Evolutionary conservation across 2,329 filamentous ascomycete species (phyloP), one percentile per base, ranked within the genome.

Genomic region (Domatiomyces catenatus): DNA sequence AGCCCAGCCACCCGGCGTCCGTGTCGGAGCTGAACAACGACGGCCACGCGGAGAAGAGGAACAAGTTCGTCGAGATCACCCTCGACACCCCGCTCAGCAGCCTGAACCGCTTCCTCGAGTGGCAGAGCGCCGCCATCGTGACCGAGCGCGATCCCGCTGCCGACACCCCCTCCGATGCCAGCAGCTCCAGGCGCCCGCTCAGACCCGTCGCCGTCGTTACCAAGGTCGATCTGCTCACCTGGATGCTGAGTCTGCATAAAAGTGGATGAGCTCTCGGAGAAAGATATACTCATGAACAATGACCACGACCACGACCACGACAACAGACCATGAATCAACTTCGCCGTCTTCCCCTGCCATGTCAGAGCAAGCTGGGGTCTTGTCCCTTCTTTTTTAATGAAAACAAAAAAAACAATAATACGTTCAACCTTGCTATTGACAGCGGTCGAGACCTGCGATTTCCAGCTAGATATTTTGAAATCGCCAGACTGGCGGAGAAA

Each of bases 51-150:
- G 32, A 51, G 18, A 55, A 78, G 66, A 63, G 67, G 19, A 75
- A 81, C 52, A 81, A 84, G 63, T 98, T 94, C 68, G 84, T 96
- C 48, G 85, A 96, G 69, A 94, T 98, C 63, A 96, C 92, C 5
- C 73, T 84, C 64, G 86, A 95, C 58, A 98, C 92, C 1, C 84
- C 84, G 2, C 74, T 98, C 42, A 79, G 77, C 46, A 82, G 84
- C 44, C 75, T 98, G 49, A 90, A 87, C 72, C 81, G 85, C 62
- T 98, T 98, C 70, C 56, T 60, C 26, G 50, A 96, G 70, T 96
- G 92, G 88, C 96, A 98, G 69, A 92, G 85, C 59, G 90, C 92
- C 0, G 92, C 92, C 0, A 81, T 98, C 47, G 87, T 98, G 2
- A 98, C 90, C 0, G 89, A 96, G 66, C 75, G 78, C 59, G 71